phyloP scores from a whole-genome alignment of 257 asterid genomes.

The Lycium barbarum region DNA sequence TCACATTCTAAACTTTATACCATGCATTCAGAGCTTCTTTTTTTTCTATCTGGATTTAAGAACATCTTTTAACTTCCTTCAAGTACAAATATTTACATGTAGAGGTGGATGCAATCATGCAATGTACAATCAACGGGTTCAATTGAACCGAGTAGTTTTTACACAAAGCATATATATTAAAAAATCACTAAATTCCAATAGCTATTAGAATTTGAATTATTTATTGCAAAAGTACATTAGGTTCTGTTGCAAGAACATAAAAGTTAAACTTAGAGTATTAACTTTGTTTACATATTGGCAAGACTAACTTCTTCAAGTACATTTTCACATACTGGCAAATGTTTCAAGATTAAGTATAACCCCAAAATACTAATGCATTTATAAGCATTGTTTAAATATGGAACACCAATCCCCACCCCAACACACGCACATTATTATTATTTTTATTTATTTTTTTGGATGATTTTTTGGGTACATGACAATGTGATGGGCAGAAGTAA shows the following conservation, averaged over 20 bases:
- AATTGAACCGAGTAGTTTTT: not conserved
- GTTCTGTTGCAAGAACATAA: not conserved
- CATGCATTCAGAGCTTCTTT: not conserved
- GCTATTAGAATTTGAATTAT: no score
- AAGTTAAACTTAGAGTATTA: not conserved
- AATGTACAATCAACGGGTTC: not conserved
- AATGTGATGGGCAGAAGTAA: constrained; percentile 39
- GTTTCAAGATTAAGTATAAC: not conserved
- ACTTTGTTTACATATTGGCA: not conserved
- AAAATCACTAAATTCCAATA: not conserved
- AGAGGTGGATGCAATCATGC: no score
- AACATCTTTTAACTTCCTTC: not conserved
- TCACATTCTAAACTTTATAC: not conserved
- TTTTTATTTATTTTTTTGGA: not conserved
- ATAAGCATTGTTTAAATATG: not conserved
- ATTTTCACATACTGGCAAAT: not conserved
- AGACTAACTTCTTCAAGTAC: not conserved
- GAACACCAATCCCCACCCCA: not conserved
- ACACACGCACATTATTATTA: not conserved
- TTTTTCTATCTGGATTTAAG: not conserved
- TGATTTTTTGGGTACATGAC: not conserved
- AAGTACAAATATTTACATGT: not conserved
- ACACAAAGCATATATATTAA: not conserved
- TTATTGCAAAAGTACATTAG: not conserved
- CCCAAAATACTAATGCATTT: not conserved